A percentile compares a stretch with the other conserved stretches of the same genome.
Evolutionary conservation across 179 eudicot genomes (phyloP).

Genomic region (Beta lomatogona): DNA sequence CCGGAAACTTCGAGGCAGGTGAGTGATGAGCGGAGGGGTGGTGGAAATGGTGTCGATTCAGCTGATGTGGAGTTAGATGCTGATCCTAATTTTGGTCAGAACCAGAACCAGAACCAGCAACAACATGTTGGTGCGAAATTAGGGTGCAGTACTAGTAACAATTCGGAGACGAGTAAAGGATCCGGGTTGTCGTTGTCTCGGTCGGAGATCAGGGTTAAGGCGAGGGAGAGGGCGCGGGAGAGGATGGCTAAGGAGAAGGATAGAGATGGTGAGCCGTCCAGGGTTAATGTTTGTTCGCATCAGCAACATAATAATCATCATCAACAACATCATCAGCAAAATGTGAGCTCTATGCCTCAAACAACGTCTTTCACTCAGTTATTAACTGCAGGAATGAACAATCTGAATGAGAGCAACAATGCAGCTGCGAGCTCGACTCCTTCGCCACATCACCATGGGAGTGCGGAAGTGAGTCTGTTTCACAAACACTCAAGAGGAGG

Average conservation of each 20-base stretch:
- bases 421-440: constrained; percentile 31
- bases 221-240: constrained; percentile 75
- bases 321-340: neutral
- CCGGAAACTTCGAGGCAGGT: constrained; percentile 54
- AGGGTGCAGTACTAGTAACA: constrained; percentile 56
- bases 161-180: constrained; percentile 82
- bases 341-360: constrained; percentile 41
- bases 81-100: constrained; percentile 14
- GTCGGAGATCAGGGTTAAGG: constrained; percentile 67
- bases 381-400: constrained; percentile 55
- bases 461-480: constrained; percentile 19
- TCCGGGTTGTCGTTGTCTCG: constrained; percentile 70
- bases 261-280: constrained; percentile 36
- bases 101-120: constrained; percentile 14
- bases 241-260: constrained; percentile 74
- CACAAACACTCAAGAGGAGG: constrained; percentile 18
- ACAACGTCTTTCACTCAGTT: constrained; percentile 80
- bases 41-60: constrained; percentile 23
- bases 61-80: constrained; percentile 29
- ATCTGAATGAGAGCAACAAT: constrained; percentile 19
- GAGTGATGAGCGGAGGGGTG: constrained; percentile 43
- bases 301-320: neutral
- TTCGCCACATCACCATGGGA: neutral
- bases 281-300: constrained; percentile 9
- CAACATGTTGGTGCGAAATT: neutral